Evolutionary conservation across 2,329 filamentous ascomycete genomes (phyloP).

Genomic region (Fusarium odoratissimum): DNA sequence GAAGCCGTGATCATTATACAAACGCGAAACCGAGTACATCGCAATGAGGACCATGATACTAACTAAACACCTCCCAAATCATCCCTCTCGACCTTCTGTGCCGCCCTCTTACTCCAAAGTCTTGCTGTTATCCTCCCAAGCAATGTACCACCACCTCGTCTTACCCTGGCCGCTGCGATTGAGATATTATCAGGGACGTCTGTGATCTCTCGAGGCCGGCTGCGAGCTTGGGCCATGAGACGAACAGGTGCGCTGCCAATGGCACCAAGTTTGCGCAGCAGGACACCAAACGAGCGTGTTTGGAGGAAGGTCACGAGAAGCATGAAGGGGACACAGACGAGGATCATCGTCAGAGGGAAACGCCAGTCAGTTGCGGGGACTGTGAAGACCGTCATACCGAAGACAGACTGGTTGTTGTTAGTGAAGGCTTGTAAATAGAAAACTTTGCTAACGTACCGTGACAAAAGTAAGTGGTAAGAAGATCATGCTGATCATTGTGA

Average conservation of each 20-base stretch:
- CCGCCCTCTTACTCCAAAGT: constrained; percentile 1
- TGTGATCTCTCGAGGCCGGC: constrained; percentile 20
- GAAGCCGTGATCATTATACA: neutral
- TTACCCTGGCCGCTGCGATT: constrained; percentile 7
- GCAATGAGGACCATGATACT: constrained; percentile 7
- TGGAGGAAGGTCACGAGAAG: constrained; percentile 60
- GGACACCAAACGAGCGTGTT: constrained; percentile 52
- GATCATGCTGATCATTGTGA: constrained; percentile 71
- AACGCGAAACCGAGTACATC: neutral
- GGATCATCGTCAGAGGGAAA: constrained; percentile 71
- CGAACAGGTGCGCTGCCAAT: constrained; percentile 9
- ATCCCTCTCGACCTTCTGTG: constrained; percentile 5
- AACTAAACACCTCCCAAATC: constrained; percentile 26
- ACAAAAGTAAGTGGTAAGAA: constrained; percentile 72
- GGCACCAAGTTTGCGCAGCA: constrained; percentile 39
- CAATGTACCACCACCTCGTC: constrained; percentile 10
- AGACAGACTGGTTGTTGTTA: constrained; percentile 56
- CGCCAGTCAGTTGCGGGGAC: constrained; percentile 57
- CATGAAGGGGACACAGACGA: constrained; percentile 66
- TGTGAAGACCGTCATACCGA: constrained; percentile 62
- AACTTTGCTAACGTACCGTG: constrained; percentile 52
- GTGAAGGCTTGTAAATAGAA: neutral
- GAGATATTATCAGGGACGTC: constrained; percentile 41
- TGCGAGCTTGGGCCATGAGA: constrained; percentile 7
- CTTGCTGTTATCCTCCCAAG: constrained; percentile 19